A percentile compares a stretch with the other conserved stretches of the same genome.
Conservation (phyloP, 2,329 filamentous ascomycete genomes). For the Pseudocercospora crystallina region DNA sequence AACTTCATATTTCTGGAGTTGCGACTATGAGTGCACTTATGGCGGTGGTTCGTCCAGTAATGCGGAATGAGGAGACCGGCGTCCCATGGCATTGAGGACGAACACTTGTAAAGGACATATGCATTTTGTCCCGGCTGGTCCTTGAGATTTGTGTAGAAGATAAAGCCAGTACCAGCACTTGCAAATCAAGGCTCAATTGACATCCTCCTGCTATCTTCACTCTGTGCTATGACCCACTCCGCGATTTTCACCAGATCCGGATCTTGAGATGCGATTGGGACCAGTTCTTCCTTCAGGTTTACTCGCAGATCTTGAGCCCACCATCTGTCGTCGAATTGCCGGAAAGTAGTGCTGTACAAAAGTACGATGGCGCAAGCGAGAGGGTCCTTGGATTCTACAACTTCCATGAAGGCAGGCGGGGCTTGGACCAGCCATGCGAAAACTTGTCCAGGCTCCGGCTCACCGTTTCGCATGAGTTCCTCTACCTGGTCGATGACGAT, state of each 20-base stretch:
- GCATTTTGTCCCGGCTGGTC: too few relatives aligned
- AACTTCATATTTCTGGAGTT: too few relatives aligned
- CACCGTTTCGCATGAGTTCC: slow-evolving; percentile 7
- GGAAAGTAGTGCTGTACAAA: slow-evolving; percentile 16
- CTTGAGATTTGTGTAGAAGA: too few relatives aligned
- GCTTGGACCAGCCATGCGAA: slow-evolving; percentile 18
- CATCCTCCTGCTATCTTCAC: background rate
- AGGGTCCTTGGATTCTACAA: slow-evolving; percentile 8
- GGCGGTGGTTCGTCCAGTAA: too few relatives aligned
- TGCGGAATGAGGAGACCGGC: too few relatives aligned
- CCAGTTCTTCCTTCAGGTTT: slow-evolving; percentile 19
- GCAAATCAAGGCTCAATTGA: too few relatives aligned
- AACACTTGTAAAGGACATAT: too few relatives aligned
- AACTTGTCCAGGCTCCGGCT: slow-evolving; percentile 16
- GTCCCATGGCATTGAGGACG: too few relatives aligned
- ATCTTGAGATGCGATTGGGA: slow-evolving; percentile 11
- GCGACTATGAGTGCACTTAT: too few relatives aligned
- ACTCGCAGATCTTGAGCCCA: slow-evolving; percentile 16
- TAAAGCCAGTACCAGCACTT: too few relatives aligned
- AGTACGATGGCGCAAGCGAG: slow-evolving; percentile 18
- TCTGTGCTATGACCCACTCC: slow-evolving; percentile 12
- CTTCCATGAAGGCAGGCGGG: slow-evolving; percentile 17
- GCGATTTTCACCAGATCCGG: slow-evolving; percentile 20
- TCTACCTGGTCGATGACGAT: slow-evolving; percentile 17
- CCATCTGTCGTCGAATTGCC: slow-evolving; percentile 18